Conservation (phyloP, 495 filamentous ascomycete species). For the Neurospora intermedia region DNA sequence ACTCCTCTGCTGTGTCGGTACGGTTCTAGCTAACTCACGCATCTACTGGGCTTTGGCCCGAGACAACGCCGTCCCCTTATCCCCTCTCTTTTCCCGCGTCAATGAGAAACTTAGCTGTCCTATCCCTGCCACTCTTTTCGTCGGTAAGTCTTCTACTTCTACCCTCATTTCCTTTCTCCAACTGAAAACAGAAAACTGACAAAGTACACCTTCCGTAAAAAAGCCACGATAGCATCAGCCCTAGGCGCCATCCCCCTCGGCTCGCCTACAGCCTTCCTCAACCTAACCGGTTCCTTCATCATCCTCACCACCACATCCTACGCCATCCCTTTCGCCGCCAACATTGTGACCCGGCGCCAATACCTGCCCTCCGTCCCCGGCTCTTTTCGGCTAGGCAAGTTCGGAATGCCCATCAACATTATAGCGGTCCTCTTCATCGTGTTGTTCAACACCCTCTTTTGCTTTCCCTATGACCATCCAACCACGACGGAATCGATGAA, state of each 20-base stretch:
- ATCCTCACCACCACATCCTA: conserved; percentile 66
- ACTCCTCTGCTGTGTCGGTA: conserved; percentile 52
- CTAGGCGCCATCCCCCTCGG: conserved; percentile 70
- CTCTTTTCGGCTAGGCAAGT: conserved; percentile 51
- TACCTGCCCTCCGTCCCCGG: conserved; percentile 50
- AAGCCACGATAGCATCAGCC: conserved; percentile 44
- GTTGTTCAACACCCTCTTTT: conserved; percentile 63
- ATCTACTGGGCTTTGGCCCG: conserved; percentile 76
- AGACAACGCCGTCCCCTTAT: conserved; percentile 54
- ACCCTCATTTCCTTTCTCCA: background rate
- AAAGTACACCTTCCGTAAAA: background rate
- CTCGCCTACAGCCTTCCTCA: conserved; percentile 61
- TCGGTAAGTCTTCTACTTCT: conserved; percentile 22
- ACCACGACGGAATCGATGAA: conserved; percentile 54
- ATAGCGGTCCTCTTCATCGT: conserved; percentile 53
- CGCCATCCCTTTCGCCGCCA: conserved; percentile 62
- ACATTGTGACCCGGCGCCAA: conserved; percentile 53
- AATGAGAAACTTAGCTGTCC: conserved; percentile 49
- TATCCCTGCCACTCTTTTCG: conserved; percentile 55
- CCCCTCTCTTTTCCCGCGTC: conserved; percentile 35
- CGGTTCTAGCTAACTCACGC: conserved; percentile 67
- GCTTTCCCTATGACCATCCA: conserved; percentile 53
- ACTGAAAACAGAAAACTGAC: background rate
- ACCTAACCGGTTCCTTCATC: conserved; percentile 65
- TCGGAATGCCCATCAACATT: conserved; percentile 51